Evolutionary conservation across 108 stramenopile genomes (phyloP).

Genomic region (Skeletonema menzelii): DNA sequence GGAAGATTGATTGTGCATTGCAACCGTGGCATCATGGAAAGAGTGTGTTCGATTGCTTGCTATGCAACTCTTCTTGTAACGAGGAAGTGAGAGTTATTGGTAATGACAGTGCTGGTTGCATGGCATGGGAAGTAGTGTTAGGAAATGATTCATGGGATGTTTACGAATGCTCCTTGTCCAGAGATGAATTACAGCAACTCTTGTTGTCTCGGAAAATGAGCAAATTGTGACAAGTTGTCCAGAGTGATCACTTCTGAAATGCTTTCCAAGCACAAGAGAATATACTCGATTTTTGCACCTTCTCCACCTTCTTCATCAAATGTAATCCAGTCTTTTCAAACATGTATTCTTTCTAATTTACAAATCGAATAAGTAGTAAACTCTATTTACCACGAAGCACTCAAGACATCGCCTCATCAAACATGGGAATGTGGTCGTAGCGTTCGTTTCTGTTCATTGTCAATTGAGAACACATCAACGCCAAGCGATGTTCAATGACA

Average conservation of each 20-base stretch:
- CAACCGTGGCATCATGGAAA: conserved; percentile 75
- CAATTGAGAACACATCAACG: conserved; percentile 61
- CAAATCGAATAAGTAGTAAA: background rate
- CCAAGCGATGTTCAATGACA: conserved; percentile 69
- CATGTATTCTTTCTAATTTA: background rate
- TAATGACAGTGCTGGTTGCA: conserved; percentile 22
- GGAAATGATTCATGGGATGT: conserved; percentile 58
- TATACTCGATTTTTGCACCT: conserved; percentile 79
- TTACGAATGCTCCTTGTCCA: conserved; percentile 45
- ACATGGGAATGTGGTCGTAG: conserved; percentile 82
- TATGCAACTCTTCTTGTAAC: background rate
- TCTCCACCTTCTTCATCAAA: conserved; percentile 51
- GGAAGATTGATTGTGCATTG: conserved; percentile 74
- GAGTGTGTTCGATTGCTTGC: conserved; percentile 21
- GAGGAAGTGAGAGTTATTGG: conserved; percentile 18
- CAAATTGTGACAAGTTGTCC: background rate
- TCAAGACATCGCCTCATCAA: conserved; percentile 61
- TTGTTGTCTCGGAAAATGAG: background rate
- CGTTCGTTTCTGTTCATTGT: conserved; percentile 39
- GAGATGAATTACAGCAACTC: background rate
- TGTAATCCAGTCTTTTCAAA: too few relatives aligned
- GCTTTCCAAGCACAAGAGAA: conserved; percentile 83
- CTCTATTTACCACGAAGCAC: background rate
- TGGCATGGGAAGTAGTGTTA: conserved; percentile 23
- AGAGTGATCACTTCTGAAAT: too few relatives aligned